phyloP scores from a whole-genome alignment of 768 basidiomycete genomes.

The Boletus sensibilis region DNA sequence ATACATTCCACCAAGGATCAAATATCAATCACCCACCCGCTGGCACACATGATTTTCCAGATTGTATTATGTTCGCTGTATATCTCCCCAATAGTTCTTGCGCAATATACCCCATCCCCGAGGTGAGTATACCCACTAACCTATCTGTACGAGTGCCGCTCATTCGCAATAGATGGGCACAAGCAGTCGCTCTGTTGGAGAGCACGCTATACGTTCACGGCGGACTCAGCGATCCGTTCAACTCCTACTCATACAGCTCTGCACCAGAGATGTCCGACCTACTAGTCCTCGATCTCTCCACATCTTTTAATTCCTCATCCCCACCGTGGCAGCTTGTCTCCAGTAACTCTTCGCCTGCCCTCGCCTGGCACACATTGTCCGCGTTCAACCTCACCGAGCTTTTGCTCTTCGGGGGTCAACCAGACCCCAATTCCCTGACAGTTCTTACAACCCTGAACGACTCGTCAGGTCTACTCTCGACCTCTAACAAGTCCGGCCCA shows the following conservation, averaged over 20 bases:
- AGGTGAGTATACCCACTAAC: constrained; percentile 16
- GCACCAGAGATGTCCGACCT: constrained; percentile 74
- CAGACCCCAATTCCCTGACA: constrained; percentile 55
- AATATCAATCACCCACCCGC: background rate
- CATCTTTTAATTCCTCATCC: constrained; percentile 53
- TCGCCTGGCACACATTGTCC: constrained; percentile 81
- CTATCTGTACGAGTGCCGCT: background rate
- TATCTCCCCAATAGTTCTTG: constrained; percentile 14
- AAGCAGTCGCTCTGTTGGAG: constrained; percentile 59
- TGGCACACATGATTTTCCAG: constrained; percentile 12
- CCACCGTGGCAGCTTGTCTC: constrained; percentile 70
- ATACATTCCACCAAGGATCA: background rate
- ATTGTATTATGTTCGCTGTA: constrained; percentile 11
- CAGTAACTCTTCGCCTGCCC: constrained; percentile 50
- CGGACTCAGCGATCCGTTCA: constrained; percentile 73
- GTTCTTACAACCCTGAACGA: constrained; percentile 54
- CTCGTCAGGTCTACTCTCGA: constrained; percentile 59
- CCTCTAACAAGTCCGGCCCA: constrained; percentile 38
- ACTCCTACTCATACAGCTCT: constrained; percentile 67
- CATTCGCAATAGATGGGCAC: constrained; percentile 72
- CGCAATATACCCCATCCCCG: constrained; percentile 26
- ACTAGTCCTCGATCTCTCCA: constrained; percentile 62
- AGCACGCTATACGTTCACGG: constrained; percentile 72
- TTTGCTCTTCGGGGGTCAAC: constrained; percentile 76
- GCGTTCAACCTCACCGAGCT: constrained; percentile 53